A percentile compares a stretch with the other conserved stretches of the same genome.
These are phyloP conservation scores for Verticillium nubilum DNA, from an alignment of 2,329 filamentous ascomycete species.

Conservation along the genomic window DNA sequence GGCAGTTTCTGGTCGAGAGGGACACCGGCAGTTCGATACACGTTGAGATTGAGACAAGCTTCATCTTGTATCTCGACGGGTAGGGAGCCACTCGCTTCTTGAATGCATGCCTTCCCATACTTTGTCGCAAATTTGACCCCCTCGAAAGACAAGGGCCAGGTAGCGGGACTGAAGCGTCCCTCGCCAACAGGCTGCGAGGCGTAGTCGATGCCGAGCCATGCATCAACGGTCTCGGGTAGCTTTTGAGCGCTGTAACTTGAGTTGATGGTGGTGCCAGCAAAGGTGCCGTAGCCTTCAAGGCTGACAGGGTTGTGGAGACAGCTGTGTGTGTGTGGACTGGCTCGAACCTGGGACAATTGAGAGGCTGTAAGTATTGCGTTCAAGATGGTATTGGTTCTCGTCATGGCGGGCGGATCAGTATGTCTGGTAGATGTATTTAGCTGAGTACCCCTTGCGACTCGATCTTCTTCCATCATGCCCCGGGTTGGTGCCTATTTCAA, in stretches of 20 bases:
- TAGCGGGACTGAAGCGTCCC: slow-evolving; percentile 32
- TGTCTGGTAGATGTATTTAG: no score
- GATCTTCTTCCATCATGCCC: neutral
- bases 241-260: slow-evolving; percentile 23
- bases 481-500: neutral
- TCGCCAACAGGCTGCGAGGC: slow-evolving; percentile 33
- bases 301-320: slow-evolving; percentile 12
- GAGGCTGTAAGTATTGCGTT: neutral
- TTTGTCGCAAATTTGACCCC: slow-evolving; percentile 29
- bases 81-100: slow-evolving; percentile 22
- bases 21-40: slow-evolving; percentile 27
- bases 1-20: slow-evolving; percentile 28
- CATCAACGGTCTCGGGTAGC: slow-evolving; percentile 27
- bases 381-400: neutral
- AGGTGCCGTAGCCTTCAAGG: slow-evolving; percentile 33
- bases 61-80: slow-evolving; percentile 21
- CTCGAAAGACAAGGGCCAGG: slow-evolving; percentile 32
- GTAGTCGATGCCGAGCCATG: slow-evolving; percentile 43
- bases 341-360: neutral
- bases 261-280: slow-evolving; percentile 30
- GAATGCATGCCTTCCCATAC: slow-evolving; percentile 37
- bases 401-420: neutral
- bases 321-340: neutral
- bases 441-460: no score
- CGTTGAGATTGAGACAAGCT: slow-evolving; percentile 33